A percentile compares a stretch with the other conserved stretches of the same genome.
Conservation (phyloP, 1,284 basidiomycete species). For the Cutaneotrichosporon cutaneum region DNA sequence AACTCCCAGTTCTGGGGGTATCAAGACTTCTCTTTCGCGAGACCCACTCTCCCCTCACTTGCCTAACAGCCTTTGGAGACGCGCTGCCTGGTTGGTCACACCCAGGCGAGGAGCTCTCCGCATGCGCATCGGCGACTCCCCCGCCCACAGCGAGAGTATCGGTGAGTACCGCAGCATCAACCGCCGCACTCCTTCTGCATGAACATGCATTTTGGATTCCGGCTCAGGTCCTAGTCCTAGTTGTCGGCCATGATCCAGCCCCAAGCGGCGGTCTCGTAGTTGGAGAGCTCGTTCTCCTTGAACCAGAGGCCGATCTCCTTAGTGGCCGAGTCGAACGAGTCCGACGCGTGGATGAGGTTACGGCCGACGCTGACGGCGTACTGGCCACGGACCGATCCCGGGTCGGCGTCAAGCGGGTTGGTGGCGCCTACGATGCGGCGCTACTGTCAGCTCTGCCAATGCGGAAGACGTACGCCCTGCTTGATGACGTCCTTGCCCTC, state of each 20-base stretch:
- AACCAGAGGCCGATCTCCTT: constrained; percentile 57
- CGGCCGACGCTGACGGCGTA: constrained; percentile 52
- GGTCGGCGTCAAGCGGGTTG: constrained; percentile 41
- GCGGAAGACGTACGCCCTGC: constrained; percentile 39
- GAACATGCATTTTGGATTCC: not conserved
- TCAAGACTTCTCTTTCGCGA: no score
- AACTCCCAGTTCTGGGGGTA: no score
- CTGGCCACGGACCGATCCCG: constrained; percentile 43
- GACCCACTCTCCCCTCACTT: no score
- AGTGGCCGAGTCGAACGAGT: constrained; percentile 55
- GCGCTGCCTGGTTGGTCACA: no score
- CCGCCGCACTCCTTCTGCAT: not conserved
- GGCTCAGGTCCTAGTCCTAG: constrained; percentile 8
- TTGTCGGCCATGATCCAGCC: constrained; percentile 28
- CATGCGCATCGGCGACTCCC: no score
- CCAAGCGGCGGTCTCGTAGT: constrained; percentile 44
- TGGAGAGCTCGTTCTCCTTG: constrained; percentile 54
- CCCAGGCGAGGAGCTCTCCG: no score
- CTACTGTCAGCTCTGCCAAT: constrained; percentile 17
- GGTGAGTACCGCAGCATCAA: no score
- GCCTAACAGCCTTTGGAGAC: no score
- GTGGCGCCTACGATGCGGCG: constrained; percentile 50
- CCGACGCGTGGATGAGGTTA: constrained; percentile 56
- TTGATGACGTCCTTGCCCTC: constrained; percentile 48
- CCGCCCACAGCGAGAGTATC: no score